Conservation (phyloP, 345 rosid species). For the Ailanthus altissimus region DNA sequence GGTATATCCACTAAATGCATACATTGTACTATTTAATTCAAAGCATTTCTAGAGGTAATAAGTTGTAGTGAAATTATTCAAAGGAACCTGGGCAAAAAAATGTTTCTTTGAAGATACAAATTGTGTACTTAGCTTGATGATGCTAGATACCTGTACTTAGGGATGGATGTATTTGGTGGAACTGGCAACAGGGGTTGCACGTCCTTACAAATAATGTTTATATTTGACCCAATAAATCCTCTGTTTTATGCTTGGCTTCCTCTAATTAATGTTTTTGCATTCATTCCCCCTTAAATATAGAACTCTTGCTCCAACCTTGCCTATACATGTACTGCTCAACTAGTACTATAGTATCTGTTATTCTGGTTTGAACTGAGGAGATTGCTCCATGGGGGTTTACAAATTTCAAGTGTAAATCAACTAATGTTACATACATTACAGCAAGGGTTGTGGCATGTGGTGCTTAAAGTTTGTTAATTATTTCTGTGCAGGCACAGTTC, state of each 20-base stretch:
- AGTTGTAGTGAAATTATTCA: background rate
- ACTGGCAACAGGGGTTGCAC: background rate
- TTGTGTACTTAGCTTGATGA: background rate
- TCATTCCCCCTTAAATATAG: background rate
- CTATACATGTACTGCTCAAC: background rate
- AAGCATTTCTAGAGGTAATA: background rate
- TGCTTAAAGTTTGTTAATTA: background rate
- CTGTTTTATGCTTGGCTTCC: background rate
- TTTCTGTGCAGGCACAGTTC: conserved; percentile 67
- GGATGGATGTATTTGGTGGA: background rate
- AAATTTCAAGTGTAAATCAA: background rate
- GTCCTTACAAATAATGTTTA: background rate
- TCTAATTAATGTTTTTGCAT: background rate
- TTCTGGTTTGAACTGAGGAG: background rate
- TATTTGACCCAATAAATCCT: background rate
- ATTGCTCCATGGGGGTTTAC: background rate
- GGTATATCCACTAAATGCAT: conserved; percentile 39
- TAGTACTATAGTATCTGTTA: background rate
- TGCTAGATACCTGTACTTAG: too few relatives aligned
- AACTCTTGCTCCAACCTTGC: background rate
- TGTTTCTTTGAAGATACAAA: background rate
- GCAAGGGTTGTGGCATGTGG: background rate
- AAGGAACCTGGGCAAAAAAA: background rate
- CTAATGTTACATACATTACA: background rate
- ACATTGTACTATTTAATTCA: background rate